Evolutionary conservation across 257 asterid species (phyloP).

Genomic region (Gentiana macrophylla): DNA sequence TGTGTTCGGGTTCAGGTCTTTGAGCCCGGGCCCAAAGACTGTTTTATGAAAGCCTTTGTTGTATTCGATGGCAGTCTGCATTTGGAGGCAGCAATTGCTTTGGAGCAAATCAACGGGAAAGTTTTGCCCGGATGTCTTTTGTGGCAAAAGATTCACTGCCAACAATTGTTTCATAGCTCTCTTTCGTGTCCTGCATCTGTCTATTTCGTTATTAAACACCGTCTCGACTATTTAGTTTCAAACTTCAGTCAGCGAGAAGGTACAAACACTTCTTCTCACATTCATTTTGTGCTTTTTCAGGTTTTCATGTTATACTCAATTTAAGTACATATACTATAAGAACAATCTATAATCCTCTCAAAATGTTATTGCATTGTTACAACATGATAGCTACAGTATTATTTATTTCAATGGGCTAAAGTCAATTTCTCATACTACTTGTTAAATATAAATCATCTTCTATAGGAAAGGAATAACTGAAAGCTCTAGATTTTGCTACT

Average conservation of each 20-base stretch:
- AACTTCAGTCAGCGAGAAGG: constrained; percentile 39
- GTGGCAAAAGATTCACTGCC: constrained; percentile 88
- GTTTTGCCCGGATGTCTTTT: constrained; percentile 57
- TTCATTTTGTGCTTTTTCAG: background rate
- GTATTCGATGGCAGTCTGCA: constrained; percentile 76
- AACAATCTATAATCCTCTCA: too few species aligned
- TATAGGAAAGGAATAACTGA: too few species aligned
- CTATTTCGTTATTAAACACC: constrained; percentile 45
- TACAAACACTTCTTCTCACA: constrained; percentile 4
- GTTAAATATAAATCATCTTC: too few species aligned
- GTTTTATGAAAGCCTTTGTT: constrained; percentile 49
- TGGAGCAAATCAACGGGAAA: constrained; percentile 70
- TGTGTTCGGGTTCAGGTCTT: constrained; percentile 62
- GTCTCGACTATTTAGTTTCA: constrained; percentile 40
- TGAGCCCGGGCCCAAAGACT: constrained; percentile 43
- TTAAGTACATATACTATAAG: too few species aligned
- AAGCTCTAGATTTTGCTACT: too few species aligned
- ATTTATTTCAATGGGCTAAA: too few species aligned
- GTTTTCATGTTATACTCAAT: background rate
- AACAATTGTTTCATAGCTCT: constrained; percentile 56
- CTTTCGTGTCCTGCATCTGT: constrained; percentile 77
- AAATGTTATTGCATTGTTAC: too few species aligned
- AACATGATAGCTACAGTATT: too few species aligned
- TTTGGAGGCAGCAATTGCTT: constrained; percentile 85
- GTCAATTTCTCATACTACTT: too few species aligned